Base-by-base conservation (phyloP, 805 yeast genomes). In the Hermanozyma aechmeae region DNA sequence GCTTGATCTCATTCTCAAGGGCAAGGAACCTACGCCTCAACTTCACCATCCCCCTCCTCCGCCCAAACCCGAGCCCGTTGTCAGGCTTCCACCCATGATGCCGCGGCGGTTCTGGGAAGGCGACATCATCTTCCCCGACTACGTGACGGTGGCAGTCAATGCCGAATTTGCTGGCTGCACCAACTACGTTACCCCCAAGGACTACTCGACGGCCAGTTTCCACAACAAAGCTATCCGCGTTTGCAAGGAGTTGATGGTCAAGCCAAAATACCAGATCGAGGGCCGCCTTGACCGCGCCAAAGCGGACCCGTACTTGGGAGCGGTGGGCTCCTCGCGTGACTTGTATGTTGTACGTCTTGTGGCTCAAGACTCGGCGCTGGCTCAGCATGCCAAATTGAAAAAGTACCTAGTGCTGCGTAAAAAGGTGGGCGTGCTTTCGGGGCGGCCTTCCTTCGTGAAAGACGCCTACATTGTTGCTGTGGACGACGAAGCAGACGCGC, bases 381-480 rank as follows among this genome's bases (percentile, higher is more conserved):
- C 30, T 38, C 59, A 46, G 13, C 58, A 39, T 34, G 41, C 51
- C 26, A 46, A 52, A 36, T 46, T 61, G 27, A 54, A 39, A 32
- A 58, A 63, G 12, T 74, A 76, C 45, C 69, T 75, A 40, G 43
- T 52, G 23, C 43, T 52, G 5, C 53, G 68, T 16, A 42, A 49
- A 16, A 72, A 72, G 45, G 73, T 69, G 28, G 87, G 85, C 2
- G 85, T 78, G 12, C 56, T 79, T 25, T 65, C 71, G 9, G 60
- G 57, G 13, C 58, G 59, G 29, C 70, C 73, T 1, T 36, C 48
- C 6, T 59, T 62, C 39, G 76, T 76, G 23, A 78, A 76, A 42
- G 87, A 79, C 50, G 67, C 79, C 6, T 79, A 79, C 46, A 37
- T 79, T 30, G 50, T 76, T 16, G 65, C 77, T 1, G 31, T 68